Conservation (phyloP, 768 basidiomycete genomes). For the Termitomyces bulborhizus region DNA sequence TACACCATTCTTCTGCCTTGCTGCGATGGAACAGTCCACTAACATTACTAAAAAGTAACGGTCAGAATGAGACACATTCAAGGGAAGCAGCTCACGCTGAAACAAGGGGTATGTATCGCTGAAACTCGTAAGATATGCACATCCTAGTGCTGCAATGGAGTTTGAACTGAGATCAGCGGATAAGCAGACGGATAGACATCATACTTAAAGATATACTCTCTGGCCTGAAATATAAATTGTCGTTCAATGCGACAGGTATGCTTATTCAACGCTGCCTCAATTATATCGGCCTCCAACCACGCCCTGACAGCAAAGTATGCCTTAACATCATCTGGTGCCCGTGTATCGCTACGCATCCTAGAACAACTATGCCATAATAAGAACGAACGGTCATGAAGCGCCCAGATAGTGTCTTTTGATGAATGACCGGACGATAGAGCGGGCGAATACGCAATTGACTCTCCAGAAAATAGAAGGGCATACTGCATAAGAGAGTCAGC, state of each 20-base stretch:
- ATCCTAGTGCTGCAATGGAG: conserved; percentile 48
- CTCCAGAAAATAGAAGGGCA: conserved; percentile 72
- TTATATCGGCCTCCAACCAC: conserved; percentile 64
- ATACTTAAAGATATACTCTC: conserved; percentile 76
- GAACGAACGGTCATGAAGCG: conserved; percentile 63
- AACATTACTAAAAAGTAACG: conserved; percentile 27
- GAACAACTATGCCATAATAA: conserved; percentile 71
- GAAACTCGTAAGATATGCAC: conserved; percentile 67
- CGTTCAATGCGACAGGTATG: conserved; percentile 67
- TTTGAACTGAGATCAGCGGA: conserved; percentile 3
- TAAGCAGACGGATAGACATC: conserved; percentile 17
- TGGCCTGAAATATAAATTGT: conserved; percentile 61
- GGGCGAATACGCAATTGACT: conserved; percentile 40
- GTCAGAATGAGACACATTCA: neutral
- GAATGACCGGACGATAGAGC: conserved; percentile 20
- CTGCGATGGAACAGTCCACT: conserved; percentile 41
- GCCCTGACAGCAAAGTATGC: conserved; percentile 59
- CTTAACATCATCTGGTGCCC: conserved; percentile 41
- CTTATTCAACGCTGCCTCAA: conserved; percentile 55
- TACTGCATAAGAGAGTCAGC: conserved; percentile 35
- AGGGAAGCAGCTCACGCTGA: conserved; percentile 35
- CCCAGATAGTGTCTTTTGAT: conserved; percentile 68
- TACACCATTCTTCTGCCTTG: conserved; percentile 67
- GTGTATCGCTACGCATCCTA: conserved; percentile 43
- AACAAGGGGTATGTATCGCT: conserved; percentile 54